Percentiles rank a stretch among this genome's conserved stretches.
phyloP scores from a whole-genome alignment of 2,329 filamentous ascomycete species.

The Coleophoma eucalyptorum region DNA sequence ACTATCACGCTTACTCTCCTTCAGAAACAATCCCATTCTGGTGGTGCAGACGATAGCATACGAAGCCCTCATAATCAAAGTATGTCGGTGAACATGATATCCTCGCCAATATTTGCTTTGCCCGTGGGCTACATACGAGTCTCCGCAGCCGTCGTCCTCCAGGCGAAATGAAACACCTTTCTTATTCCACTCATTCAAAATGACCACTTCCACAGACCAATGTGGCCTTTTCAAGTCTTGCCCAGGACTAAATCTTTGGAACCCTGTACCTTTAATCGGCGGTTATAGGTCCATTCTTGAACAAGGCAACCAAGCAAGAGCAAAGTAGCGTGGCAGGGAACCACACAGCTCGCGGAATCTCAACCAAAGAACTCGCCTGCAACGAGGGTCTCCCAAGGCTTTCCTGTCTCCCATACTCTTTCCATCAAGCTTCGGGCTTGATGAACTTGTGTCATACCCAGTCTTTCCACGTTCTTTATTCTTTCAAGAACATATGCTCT shows the following conservation, averaged over 20 bases:
- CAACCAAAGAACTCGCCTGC: conserved; percentile 27
- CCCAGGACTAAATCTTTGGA: conserved; percentile 30
- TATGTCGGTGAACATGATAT: too few species aligned
- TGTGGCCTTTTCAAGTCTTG: conserved; percentile 36
- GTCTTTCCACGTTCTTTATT: conserved; percentile 64
- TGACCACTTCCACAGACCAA: conserved; percentile 8
- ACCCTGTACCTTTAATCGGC: too few species aligned
- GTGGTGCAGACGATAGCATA: neutral
- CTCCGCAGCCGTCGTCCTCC: too few species aligned
- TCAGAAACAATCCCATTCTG: conserved; percentile 40
- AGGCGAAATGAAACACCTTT: conserved; percentile 5
- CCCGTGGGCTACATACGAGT: too few species aligned
- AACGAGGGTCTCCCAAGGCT: conserved; percentile 63
- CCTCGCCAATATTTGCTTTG: too few species aligned
- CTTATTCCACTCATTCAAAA: conserved; percentile 5
- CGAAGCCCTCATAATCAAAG: too few species aligned
- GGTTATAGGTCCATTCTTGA: too few species aligned
- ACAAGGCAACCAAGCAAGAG: too few species aligned
- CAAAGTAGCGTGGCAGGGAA: too few species aligned
- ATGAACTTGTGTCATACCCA: conserved; percentile 72
- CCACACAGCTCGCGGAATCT: neutral
- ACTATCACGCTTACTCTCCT: conserved; percentile 57
- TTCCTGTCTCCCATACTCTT: conserved; percentile 63
- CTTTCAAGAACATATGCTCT: conserved; percentile 60
- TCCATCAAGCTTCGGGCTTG: conserved; percentile 64